Evolutionary conservation across 2,329 filamentous ascomycete species (phyloP).

Genomic region (Gaeumannomyces tritici): DNA sequence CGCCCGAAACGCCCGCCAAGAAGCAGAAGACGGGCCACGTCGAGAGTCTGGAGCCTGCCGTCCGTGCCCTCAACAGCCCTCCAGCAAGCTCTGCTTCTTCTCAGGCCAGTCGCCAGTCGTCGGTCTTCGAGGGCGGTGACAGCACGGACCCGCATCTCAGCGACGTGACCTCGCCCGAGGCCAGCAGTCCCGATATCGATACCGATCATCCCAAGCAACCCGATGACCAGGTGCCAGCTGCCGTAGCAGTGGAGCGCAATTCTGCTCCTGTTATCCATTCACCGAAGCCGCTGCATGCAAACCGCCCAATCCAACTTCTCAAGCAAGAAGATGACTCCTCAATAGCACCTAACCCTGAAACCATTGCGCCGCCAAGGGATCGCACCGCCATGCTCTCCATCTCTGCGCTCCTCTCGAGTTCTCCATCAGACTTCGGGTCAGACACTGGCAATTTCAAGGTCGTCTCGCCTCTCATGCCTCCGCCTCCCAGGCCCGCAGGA

Average conservation of each 20-base stretch:
- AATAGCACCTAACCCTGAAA: neutral
- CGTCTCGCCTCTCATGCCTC: neutral
- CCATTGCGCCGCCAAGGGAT: neutral
- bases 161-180: slow-evolving; percentile 40
- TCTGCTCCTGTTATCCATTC: slow-evolving; percentile 27
- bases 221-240: neutral
- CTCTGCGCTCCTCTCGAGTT: neutral
- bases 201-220: neutral
- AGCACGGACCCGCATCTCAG: slow-evolving; percentile 18
- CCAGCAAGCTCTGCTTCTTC: neutral
- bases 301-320: slow-evolving; percentile 15
- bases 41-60: neutral
- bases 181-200: neutral
- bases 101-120: slow-evolving; percentile 12
- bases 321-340: slow-evolving; percentile 21
- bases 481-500: neutral
- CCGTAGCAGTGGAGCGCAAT: slow-evolving; percentile 23
- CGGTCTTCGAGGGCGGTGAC: slow-evolving; percentile 21
- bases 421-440: neutral
- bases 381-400: neutral
- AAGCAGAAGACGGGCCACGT: slow-evolving; percentile 28
- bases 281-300: slow-evolving; percentile 21
- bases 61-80: neutral
- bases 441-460: neutral
- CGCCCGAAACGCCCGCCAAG: slow-evolving; percentile 46